Base-by-base conservation (phyloP, 2,329 filamentous ascomycete species). In the Chaetothyriales sp. region DNA sequence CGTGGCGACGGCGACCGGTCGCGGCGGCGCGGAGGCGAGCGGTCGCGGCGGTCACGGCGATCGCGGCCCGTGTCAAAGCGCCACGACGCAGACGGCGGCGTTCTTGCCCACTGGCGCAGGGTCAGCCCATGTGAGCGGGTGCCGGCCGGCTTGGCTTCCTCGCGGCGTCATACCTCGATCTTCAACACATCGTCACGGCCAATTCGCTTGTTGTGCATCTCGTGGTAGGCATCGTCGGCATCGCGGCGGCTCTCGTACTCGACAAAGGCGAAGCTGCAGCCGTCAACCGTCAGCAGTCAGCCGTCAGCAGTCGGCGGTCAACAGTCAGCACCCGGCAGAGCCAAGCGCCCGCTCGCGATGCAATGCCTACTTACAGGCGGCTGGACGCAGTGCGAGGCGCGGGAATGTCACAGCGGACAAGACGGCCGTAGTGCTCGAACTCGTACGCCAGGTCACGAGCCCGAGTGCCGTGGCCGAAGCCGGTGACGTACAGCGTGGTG, bases 191-290 rank as follows among this genome's bases (percentile, higher is more conserved):
- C 92, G 66, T 98, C 92, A 57, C 90, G 85, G 47, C 89, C 89
- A 62, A 98, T 89, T 61, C 90, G 88, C 81, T 95, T 95, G 77
- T 97, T 97, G 68, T 98, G 92, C 92, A 98, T 98, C 74, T 98
- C 92, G 70, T 98, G 88, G 69, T 98, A 98, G 47, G 92, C 92
- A 73, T 98, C 92, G 70, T 98, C 92, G 58, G 92, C 89, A 76
- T 98, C 92, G 63, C 92, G 89, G 64, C 90, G 87, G 70, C 89
- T 94, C 75, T 98, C 92, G 70, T 98, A 98, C 73, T 98, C 92
- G 59, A 98, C 92, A 69, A 98, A 98, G 40, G 92, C 92, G 69
- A 98, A 98, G 61, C 92, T 82, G 58, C 25, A 50, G 22, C 20
- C 18, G 82, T 58, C 22, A 22, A 43, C 57, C 71, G 62, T 65